Evolutionary conservation across 495 filamentous ascomycete species (phyloP).

Genomic region (Hyaloscypha finlandica): DNA sequence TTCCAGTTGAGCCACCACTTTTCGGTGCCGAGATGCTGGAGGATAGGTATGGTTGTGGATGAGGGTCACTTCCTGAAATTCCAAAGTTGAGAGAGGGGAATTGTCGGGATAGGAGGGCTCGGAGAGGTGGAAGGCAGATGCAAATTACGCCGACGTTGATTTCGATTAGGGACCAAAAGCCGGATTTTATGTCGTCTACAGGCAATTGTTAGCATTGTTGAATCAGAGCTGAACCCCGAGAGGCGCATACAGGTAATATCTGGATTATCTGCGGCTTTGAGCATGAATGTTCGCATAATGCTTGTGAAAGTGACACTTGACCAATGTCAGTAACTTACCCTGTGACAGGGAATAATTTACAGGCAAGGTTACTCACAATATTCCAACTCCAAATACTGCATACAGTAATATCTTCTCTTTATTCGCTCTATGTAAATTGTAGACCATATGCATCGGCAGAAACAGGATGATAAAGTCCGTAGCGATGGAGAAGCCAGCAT

Average conservation of each 20-base stretch:
- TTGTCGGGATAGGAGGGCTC: slow-evolving; percentile 9
- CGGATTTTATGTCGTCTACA: slow-evolving; percentile 15
- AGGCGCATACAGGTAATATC: slow-evolving; percentile 9
- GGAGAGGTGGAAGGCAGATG: slow-evolving; percentile 15
- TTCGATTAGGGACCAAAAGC: slow-evolving; percentile 17
- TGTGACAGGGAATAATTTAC: background rate
- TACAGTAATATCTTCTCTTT: slow-evolving; percentile 14
- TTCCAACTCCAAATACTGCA: slow-evolving; percentile 9
- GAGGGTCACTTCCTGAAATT: background rate
- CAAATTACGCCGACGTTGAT: slow-evolving; percentile 17
- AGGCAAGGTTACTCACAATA: slow-evolving; percentile 3
- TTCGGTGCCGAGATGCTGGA: background rate
- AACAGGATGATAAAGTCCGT: slow-evolving; percentile 58
- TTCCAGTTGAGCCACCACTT: background rate
- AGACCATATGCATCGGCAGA: slow-evolving; percentile 58
- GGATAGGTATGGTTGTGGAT: background rate
- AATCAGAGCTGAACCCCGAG: background rate
- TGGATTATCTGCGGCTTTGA: slow-evolving; percentile 2
- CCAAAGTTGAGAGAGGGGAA: background rate
- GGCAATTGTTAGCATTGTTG: background rate
- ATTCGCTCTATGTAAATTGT: slow-evolving; percentile 41
- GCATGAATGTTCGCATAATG: slow-evolving; percentile 14
- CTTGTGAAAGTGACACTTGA: slow-evolving; percentile 15
- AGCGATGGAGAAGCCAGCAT: slow-evolving; percentile 55
- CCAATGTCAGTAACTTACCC: background rate